Evolutionary conservation across 768 basidiomycete species (phyloP), one percentile per base, ranked within the genome.

Genomic region (Piloderma croceum): DNA sequence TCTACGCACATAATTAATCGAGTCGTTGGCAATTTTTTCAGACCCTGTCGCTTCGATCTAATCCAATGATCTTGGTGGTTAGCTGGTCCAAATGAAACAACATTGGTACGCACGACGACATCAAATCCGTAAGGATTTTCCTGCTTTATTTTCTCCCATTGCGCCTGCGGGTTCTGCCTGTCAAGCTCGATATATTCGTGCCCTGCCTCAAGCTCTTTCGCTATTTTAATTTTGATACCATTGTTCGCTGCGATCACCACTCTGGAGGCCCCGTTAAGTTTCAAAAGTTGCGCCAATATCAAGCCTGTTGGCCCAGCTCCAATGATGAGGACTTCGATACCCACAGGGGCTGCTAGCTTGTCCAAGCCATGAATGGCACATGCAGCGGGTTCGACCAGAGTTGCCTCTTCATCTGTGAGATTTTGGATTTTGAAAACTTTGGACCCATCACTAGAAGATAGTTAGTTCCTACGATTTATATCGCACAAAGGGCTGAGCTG

Each of bases 311-410:
- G 67, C 20, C 67, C 67, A 15, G 68, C 66, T 43, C 68, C 68
- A 36, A 70, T 57, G 38, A 71, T 46, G 25, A 71, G 57, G 5
- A 64, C 65, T 44, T 67, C 63, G 39, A 62, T 49, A 24, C 69
- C 69, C 41, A 66, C 60, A 11, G 61, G 56, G 43, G 65, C 60
- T 46, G 59, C 54, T 43, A 71, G 57, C 48, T 65, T 65, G 57
- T 71, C 69, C 42, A 69, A 56, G 22, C 69, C 69, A 52, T 70
- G 69, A 29, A 70, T 60, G 24, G 68, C 69, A 41, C 67, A 67
- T 24, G 65, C 60, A 10, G 67, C 64, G 23, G 68, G 69, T 44
- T 69, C 68, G 31, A 69, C 54, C 17, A 70, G 52, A 15, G 62
- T 63, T 6, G 66, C 66, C 43, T 67, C 66, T 42, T 66, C 63